Base-by-base conservation (phyloP, 2,329 filamentous ascomycete genomes). In the Fusarium albosuccineum region DNA sequence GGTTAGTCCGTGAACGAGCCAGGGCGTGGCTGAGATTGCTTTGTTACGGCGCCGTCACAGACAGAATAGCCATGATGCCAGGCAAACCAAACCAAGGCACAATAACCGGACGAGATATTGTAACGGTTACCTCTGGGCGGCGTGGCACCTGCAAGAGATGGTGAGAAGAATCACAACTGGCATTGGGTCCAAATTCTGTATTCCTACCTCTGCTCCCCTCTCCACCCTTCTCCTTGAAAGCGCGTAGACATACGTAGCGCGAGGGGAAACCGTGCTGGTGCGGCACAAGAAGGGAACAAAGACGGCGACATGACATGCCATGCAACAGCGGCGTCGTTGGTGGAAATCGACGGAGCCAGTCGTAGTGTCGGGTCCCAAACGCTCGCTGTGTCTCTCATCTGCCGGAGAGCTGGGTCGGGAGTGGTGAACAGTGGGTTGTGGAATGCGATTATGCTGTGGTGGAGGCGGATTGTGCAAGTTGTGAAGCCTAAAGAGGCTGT, bases 11-110 rank as follows among this genome's bases (percentile, higher is more conserved):
- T 61, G 52, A 42, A 52, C 42, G 55, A 57, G 57, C 67, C 70
- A 68, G 70, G 70, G 67, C 72, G 60, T 71, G 67, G 68, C 67
- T 67, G 61, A 67, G 49, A 68, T 68, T 68, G 59, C 64, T 63
- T 64, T 66, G 60, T 67, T 60, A 41, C 60, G 59, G 42, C 57
- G 59, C 36, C 62, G 62, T 66, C 64, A 46, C 48, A 69, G 65
- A 64, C 26, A 65, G 59, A 66, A 69, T 69, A 51, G n/a, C 33
- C 42, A 60, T 30, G 40, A 62, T 68, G 57, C 57, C 57, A 66
- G 40, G 65, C 29, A 53, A 59, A 13, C 57, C 61, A 66, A 36
- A 62, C 29, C 57, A 59, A 14, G 57, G 66, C 45, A 66, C 66
- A 49, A 57, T 61, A 39, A 29, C 39, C 39, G 29, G n/a, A 29